Percentiles rank a stretch among this genome's conserved stretches.
These are phyloP conservation scores for Graphilbum sp. DNA, from an alignment of 2,329 filamentous ascomycete genomes.

Conservation along the genomic window DNA sequence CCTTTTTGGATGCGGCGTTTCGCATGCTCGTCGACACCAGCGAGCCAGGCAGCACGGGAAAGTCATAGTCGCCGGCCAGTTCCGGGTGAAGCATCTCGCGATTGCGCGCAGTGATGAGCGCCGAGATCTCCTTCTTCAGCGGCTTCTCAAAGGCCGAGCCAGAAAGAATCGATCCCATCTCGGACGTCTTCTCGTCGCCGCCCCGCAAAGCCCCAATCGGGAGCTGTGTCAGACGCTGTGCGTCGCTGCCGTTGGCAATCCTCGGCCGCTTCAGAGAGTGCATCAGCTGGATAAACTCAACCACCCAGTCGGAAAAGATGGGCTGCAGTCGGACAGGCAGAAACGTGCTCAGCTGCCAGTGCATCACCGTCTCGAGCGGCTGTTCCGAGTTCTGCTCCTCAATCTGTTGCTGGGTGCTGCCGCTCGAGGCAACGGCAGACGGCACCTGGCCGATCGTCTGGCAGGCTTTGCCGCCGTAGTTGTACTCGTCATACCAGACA, in stretches of 20 bases:
- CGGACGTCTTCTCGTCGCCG: slow-evolving; percentile 28
- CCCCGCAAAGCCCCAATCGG: slow-evolving; percentile 30
- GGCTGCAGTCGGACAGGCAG: slow-evolving; percentile 65
- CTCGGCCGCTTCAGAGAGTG: slow-evolving; percentile 62
- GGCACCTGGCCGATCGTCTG: slow-evolving; percentile 54
- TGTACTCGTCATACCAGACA: slow-evolving; percentile 97
- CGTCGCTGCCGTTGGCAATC: slow-evolving; percentile 34
- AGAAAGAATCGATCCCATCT: slow-evolving; percentile 43
- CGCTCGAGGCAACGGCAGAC: slow-evolving; percentile 11
- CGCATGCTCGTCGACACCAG: slow-evolving; percentile 19
- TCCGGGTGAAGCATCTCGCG: slow-evolving; percentile 82
- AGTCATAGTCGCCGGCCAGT: slow-evolving; percentile 70
- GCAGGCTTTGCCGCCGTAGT: slow-evolving; percentile 91
- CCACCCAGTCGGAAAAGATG: slow-evolving; percentile 79
- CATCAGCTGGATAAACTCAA: slow-evolving; percentile 93
- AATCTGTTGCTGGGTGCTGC: slow-evolving; percentile 21
- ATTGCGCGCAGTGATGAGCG: slow-evolving; percentile 71
- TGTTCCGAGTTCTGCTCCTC: slow-evolving; percentile 35
- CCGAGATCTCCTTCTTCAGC: slow-evolving; percentile 71
- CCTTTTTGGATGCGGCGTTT: slow-evolving; percentile 3
- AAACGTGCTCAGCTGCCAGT: slow-evolving; percentile 93
- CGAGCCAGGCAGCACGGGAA: slow-evolving; percentile 64
- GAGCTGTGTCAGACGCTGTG: slow-evolving; percentile 40
- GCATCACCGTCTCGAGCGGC: slow-evolving; percentile 65
- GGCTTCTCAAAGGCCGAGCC: slow-evolving; percentile 77